Conservation (phyloP, 306 rosid species). For the Styphnolobium japonicum region DNA sequence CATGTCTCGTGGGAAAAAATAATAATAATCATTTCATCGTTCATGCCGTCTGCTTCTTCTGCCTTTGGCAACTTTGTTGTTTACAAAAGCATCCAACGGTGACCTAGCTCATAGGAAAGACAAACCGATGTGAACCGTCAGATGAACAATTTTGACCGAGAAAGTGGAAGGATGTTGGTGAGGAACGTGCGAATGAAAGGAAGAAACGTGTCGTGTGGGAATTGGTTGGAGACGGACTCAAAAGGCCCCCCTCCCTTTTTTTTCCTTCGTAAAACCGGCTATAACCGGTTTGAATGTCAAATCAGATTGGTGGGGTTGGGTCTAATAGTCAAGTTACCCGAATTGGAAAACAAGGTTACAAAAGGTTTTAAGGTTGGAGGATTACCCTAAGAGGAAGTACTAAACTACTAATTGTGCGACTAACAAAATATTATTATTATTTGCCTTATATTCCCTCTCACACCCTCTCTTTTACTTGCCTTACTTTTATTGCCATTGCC, state of each 20-base stretch:
- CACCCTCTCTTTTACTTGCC: not conserved
- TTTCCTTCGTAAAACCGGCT: constrained; percentile 34
- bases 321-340: constrained; percentile 39
- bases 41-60: not conserved
- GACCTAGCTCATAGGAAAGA: not conserved
- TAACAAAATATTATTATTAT: constrained; percentile 18
- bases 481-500: constrained; percentile 5
- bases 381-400: constrained; percentile 52
- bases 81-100: not conserved
- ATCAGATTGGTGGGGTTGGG: constrained; percentile 30
- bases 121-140: not conserved
- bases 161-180: not conserved
- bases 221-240: constrained; percentile 13
- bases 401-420: constrained; percentile 40
- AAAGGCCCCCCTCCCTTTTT: not conserved
- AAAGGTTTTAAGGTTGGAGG: constrained; percentile 50
- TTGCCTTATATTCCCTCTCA: not conserved
- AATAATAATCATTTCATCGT: not conserved
- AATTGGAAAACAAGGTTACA: constrained; percentile 51
- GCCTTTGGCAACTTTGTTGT: not conserved
- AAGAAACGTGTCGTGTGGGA: constrained; percentile 7
- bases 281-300: constrained; percentile 38
- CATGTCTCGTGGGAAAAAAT: not conserved
- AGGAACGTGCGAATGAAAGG: not conserved
- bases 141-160: constrained; percentile 20